Percentiles rank a stretch among this genome's conserved stretches.
These are phyloP conservation scores for Tetrapyrgos nigripes DNA, from an alignment of 1,284 basidiomycete species.

Conservation along the genomic window DNA sequence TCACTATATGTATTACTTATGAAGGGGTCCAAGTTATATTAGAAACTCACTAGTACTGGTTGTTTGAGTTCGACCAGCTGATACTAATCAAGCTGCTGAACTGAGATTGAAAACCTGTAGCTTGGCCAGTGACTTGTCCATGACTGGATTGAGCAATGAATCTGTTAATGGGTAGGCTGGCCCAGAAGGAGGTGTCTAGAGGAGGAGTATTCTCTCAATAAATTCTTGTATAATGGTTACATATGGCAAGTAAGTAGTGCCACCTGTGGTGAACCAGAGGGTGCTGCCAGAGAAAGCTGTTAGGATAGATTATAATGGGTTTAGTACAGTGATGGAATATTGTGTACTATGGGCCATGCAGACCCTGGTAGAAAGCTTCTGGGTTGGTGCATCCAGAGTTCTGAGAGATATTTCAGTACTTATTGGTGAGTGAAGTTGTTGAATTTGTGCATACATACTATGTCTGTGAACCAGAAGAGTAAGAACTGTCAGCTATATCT, in stretches of 20 bases:
- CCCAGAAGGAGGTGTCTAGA: conserved; percentile 42
- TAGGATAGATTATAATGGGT: not conserved
- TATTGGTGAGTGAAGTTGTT: not conserved
- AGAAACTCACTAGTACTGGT: conserved; percentile 45
- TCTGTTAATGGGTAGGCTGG: conserved; percentile 35
- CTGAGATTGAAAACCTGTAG: conserved; percentile 36
- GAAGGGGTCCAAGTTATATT: too few species aligned
- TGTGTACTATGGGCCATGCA: conserved; percentile 40
- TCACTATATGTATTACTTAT: too few species aligned
- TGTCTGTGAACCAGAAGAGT: conserved; percentile 23
- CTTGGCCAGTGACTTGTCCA: conserved; percentile 43
- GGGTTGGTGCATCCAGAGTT: conserved; percentile 43
- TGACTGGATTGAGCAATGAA: conserved; percentile 36
- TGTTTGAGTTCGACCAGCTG: conserved; percentile 39
- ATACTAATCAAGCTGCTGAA: conserved; percentile 31
- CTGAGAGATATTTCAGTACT: conserved; percentile 11
- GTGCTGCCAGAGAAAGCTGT: conserved; percentile 24
- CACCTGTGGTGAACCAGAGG: conserved; percentile 40
- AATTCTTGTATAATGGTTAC: not conserved
- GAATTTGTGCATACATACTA: conserved; percentile 24
- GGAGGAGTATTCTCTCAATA: not conserved
- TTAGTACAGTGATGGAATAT: not conserved
- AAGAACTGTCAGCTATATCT: not conserved
- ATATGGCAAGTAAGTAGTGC: conserved; percentile 22
- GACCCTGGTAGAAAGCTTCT: conserved; percentile 38